Percentiles rank a stretch among this genome's conserved stretches.
Conservation (phyloP, 2,329 filamentous ascomycete genomes). For the Akanthomyces lecanii region DNA sequence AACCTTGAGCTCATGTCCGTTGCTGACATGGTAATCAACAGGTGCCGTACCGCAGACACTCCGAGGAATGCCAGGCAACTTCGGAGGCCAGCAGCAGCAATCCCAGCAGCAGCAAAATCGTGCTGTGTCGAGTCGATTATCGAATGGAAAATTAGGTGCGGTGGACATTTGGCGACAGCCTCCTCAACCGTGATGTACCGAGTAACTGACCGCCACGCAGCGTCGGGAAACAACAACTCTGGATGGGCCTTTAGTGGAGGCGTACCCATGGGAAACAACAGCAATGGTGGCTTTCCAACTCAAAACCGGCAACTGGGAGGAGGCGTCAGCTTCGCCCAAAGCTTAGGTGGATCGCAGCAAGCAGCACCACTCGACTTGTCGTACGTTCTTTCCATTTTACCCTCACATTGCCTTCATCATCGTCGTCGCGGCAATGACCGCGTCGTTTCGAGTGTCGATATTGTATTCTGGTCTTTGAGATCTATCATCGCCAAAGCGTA, state of each 20-base stretch:
- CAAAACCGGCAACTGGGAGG: constrained; percentile 51
- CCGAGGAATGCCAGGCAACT: constrained; percentile 58
- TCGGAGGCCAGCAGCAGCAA: constrained; percentile 53
- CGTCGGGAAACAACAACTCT: constrained; percentile 46
- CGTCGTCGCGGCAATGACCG: not conserved
- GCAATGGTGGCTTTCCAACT: constrained; percentile 41
- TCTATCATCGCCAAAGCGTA: not conserved
- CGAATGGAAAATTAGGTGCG: constrained; percentile 62
- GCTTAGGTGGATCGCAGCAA: constrained; percentile 58
- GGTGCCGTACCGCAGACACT: constrained; percentile 59
- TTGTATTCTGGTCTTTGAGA: not conserved
- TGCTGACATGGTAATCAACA: constrained; percentile 28
- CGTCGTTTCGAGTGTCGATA: not conserved
- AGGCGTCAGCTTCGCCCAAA: constrained; percentile 64
- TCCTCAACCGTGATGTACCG: not conserved
- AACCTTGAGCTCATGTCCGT: not conserved
- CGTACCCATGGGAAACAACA: constrained; percentile 56
- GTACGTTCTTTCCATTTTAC: constrained; percentile 46
- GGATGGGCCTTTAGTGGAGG: constrained; percentile 61
- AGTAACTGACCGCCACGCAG: constrained; percentile 18
- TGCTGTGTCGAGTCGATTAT: constrained; percentile 55
- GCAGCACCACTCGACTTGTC: constrained; percentile 59
- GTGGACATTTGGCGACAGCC: not conserved
- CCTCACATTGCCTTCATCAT: not conserved
- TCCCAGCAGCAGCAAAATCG: constrained; percentile 37